Percentiles rank a stretch among this genome's conserved stretches.
Conservation (phyloP, 1,284 basidiomycete genomes). For the Ustilago sp. region DNA sequence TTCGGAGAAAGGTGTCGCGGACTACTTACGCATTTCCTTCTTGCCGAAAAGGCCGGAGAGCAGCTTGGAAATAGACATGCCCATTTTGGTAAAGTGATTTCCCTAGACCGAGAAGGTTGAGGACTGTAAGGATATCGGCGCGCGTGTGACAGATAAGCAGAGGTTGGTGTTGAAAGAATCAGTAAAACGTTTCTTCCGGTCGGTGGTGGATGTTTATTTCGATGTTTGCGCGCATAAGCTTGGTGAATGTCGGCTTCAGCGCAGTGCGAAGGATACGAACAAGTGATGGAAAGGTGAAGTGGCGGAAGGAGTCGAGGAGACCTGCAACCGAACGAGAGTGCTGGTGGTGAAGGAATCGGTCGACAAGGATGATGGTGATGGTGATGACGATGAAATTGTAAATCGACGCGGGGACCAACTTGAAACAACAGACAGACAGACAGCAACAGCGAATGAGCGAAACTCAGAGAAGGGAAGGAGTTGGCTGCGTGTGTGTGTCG, state of each 20-base stretch:
- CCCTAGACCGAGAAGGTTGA: conserved; percentile 48
- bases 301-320: conserved; percentile 4
- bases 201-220: neutral
- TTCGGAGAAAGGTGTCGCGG: neutral
- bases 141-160: neutral
- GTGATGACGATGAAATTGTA: conserved; percentile 26
- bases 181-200: conserved; percentile 22
- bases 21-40: conserved; percentile 68
- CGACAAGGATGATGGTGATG: conserved; percentile 20
- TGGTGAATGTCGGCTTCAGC: neutral
- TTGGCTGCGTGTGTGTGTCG: conserved; percentile 7
- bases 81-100: conserved; percentile 55
- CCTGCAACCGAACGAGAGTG: conserved; percentile 1
- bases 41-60: conserved; percentile 70
- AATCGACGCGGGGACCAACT: conserved; percentile 32
- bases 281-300: conserved; percentile 2
- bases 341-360: conserved; percentile 8
- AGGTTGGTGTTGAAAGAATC: conserved; percentile 13
- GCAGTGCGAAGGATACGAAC: conserved; percentile 30
- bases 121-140: neutral
- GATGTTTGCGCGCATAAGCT: neutral
- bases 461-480: conserved; percentile 15
- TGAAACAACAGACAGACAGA: conserved; percentile 14
- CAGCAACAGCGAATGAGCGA: conserved; percentile 9
- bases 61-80: conserved; percentile 68